A percentile compares a stretch with the other conserved stretches of the same genome.
These are phyloP conservation scores for Mycothermus thermophilus DNA, from an alignment of 495 filamentous ascomycete species.

Conservation along the genomic window DNA sequence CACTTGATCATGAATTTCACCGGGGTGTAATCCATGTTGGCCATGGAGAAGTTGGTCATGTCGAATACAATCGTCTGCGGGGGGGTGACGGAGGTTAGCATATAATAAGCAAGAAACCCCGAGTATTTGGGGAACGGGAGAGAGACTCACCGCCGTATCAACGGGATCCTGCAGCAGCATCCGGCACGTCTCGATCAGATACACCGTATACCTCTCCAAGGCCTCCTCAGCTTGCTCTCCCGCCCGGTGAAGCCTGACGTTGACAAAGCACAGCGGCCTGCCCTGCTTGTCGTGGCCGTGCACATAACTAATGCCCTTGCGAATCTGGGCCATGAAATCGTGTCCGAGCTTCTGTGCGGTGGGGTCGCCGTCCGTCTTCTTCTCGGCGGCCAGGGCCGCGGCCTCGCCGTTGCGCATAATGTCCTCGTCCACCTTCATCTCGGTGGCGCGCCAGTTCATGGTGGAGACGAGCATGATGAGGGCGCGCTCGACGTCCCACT, in stretches of 20 bases:
- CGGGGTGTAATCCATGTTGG: slow-evolving; percentile 96
- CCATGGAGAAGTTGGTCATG: slow-evolving; percentile 81
- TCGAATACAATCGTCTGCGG: slow-evolving; percentile 75
- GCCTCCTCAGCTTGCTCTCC: slow-evolving; percentile 69
- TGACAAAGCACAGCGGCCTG: slow-evolving; percentile 75
- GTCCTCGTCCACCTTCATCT: slow-evolving; percentile 76
- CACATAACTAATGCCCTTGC: slow-evolving; percentile 89
- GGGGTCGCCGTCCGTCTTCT: slow-evolving; percentile 36
- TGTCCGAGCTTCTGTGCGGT: slow-evolving; percentile 51
- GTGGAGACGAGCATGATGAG: slow-evolving; percentile 89
- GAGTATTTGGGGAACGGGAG: neutral
- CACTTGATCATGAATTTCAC: slow-evolving; percentile 99
- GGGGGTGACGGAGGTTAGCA: too few relatives aligned
- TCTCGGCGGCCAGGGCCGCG: slow-evolving; percentile 44
- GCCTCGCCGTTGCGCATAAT: slow-evolving; percentile 71
- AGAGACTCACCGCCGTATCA: slow-evolving; percentile 71
- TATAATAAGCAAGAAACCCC: slow-evolving; percentile 10
- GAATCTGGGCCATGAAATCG: slow-evolving; percentile 73
- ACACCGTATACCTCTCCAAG: slow-evolving; percentile 82
- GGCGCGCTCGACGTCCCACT: slow-evolving; percentile 91
- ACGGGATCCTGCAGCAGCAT: slow-evolving; percentile 65
- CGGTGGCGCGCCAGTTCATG: slow-evolving; percentile 74
- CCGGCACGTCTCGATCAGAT: slow-evolving; percentile 82
- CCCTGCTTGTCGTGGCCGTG: slow-evolving; percentile 78
- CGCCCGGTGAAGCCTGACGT: slow-evolving; percentile 65